Conservation (phyloP, 1,284 basidiomycete genomes). For the Irpex sp. region DNA sequence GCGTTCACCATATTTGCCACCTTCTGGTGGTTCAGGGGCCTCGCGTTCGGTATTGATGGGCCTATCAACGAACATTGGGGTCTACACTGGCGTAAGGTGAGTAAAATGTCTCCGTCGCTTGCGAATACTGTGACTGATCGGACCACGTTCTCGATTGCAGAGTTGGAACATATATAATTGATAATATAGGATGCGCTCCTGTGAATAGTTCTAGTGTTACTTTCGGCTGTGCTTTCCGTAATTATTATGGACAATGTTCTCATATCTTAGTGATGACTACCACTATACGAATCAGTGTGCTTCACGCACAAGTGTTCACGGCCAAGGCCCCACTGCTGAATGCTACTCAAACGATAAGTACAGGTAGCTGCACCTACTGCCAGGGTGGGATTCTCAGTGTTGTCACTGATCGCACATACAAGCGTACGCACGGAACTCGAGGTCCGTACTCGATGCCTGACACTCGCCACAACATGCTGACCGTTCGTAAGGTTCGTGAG, state of each 20-base stretch:
- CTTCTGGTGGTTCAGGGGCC: constrained; percentile 93
- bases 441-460: too few species aligned
- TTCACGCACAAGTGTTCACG: too few species aligned
- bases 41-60: constrained; percentile 88
- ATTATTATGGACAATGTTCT: constrained; percentile 13
- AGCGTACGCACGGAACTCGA: too few species aligned
- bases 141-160: constrained; percentile 17
- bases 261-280: not conserved
- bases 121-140: constrained; percentile 4
- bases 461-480: too few species aligned
- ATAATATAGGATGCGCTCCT: constrained; percentile 17
- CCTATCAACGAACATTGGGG: constrained; percentile 80
- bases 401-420: too few species aligned
- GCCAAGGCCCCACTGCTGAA: too few species aligned
- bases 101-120: constrained; percentile 21
- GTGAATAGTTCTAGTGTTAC: constrained; percentile 10
- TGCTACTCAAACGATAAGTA: too few species aligned
- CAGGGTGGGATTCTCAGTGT: too few species aligned
- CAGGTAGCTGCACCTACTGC: too few species aligned
- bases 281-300: too few species aligned
- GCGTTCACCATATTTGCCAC: constrained; percentile 62
- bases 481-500: too few species aligned
- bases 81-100: constrained; percentile 76
- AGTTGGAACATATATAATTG: constrained; percentile 40
- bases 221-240: constrained; percentile 12